Evolutionary conservation across 2,329 filamentous ascomycete species (phyloP).

Genomic region (Exophiala dermatitidis): DNA sequence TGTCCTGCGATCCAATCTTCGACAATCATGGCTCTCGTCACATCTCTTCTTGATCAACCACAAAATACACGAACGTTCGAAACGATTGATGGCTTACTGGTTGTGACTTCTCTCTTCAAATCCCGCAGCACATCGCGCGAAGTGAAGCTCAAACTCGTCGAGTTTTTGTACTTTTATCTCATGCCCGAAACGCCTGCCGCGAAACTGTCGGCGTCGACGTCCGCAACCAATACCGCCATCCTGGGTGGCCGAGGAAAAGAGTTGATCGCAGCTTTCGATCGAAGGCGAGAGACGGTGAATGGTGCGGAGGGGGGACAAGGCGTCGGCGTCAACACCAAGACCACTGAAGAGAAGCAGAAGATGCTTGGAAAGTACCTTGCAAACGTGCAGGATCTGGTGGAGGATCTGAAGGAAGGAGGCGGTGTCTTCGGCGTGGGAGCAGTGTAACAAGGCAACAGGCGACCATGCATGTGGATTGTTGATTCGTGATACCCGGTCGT

Average conservation of each 20-base stretch:
- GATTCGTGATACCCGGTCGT: constrained; percentile 1
- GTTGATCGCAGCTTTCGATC: constrained; percentile 50
- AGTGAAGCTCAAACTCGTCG: constrained; percentile 91
- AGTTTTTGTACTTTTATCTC: constrained; percentile 97
- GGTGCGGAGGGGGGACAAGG: constrained; percentile 16
- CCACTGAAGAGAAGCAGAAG: constrained; percentile 73
- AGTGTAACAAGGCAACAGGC: constrained; percentile 8
- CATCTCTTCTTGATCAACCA: constrained; percentile 77
- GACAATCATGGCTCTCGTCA: constrained; percentile 82
- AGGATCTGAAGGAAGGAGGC: constrained; percentile 62
- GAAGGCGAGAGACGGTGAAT: constrained; percentile 29
- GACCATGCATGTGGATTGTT: not conserved
- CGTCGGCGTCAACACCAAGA: constrained; percentile 43
- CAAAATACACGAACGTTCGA: constrained; percentile 89
- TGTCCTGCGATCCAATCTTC: constrained; percentile 87
- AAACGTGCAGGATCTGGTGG: constrained; percentile 77
- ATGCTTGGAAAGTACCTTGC: constrained; percentile 69
- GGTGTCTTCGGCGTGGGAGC: constrained; percentile 22
- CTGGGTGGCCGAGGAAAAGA: constrained; percentile 61
- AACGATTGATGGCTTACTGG: constrained; percentile 80
- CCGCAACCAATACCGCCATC: constrained; percentile 35
- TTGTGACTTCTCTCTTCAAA: constrained; percentile 88
- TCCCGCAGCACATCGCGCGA: constrained; percentile 74
- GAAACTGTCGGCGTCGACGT: constrained; percentile 33
- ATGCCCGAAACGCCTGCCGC: constrained; percentile 70